phyloP scores from a whole-genome alignment of 495 filamentous ascomycete genomes.

The Aspergillus incahuasiensis region DNA sequence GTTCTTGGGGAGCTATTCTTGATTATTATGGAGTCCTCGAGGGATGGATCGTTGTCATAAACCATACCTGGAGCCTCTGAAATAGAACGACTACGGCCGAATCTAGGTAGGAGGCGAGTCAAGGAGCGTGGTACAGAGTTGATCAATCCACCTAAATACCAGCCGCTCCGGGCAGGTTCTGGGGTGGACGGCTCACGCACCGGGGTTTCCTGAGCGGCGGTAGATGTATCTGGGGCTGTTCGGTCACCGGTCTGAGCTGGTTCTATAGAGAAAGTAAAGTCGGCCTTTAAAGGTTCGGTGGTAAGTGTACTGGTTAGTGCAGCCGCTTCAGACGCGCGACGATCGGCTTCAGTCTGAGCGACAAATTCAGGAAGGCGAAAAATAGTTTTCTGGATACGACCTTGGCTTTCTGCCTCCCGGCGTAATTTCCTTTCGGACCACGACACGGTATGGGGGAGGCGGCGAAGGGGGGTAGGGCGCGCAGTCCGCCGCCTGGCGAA shows the following conservation, averaged over 20 bases:
- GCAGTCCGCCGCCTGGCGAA: conserved; percentile 1
- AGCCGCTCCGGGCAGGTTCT: conserved; percentile 18
- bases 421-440: conserved; percentile 29
- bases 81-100: conserved; percentile 16
- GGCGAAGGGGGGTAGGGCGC: conserved; percentile 14
- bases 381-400: conserved; percentile 30
- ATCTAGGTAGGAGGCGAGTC: conserved; percentile 17
- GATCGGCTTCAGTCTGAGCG: conserved; percentile 24
- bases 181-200: conserved; percentile 16
- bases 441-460: conserved; percentile 17
- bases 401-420: conserved; percentile 24
- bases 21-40: conserved; percentile 5
- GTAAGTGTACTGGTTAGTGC: background rate
- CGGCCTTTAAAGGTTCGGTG: conserved; percentile 7
- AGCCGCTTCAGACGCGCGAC: conserved; percentile 11
- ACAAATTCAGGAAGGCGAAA: conserved; percentile 36
- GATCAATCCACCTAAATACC: conserved; percentile 24
- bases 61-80: conserved; percentile 13
- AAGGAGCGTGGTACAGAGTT: conserved; percentile 25
- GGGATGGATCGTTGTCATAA: background rate
- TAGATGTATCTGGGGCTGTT: conserved; percentile 1
- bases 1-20: conserved; percentile 5
- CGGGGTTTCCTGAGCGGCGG: conserved; percentile 8
- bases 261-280: conserved; percentile 12
- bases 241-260: background rate